Base-by-base conservation (phyloP, 2,329 filamentous ascomycete genomes). In the Tolypocladium endophyticum region DNA sequence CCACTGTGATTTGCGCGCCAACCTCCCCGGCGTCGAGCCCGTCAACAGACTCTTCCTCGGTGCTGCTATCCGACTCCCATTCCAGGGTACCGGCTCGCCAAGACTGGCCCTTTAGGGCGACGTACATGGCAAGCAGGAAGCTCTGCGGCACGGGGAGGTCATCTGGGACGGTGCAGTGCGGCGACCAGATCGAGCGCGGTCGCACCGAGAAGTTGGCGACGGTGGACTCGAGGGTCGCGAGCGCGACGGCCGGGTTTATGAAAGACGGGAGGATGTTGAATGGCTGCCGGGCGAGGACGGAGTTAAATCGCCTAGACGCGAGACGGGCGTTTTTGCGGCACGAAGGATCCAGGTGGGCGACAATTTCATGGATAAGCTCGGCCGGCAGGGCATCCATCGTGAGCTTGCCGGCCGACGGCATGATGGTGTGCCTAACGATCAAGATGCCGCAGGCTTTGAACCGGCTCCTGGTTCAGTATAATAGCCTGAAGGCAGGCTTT, bases 111-210 rank as follows among this genome's bases (percentile, higher is more conserved):
- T 60, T 62, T 28, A 74, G 58, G 28, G 69, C 70, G 20, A 65
- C 60, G 63, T 66, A 69, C 33, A 72, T 60, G 8, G 71, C 72
- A 36, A 68, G 66, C 16, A 74, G 63, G 59, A 74, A 74, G 53
- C 69, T 69, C 45, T 67, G 64, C 12, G 67, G 63, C 16, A 74
- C 58, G 39, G 66, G 71, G 9, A 74, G 61, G 18, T 63, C 60
- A 18, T 57, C 58, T 4, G 72, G 72, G 18, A 73, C 70, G 45
- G 63, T 62, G 64, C 72, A 73, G n/a, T 64, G 60, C n/a, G 72
- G 72, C 23, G 72, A 74, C 72, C 72, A 74, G 58, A 74, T 68
- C 14, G 68, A 67, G 1, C 61, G 63, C 11, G 63, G 63, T 11
- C 71, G 65, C 6, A 50, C 53, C 33, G 62, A 50, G 25, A 69